These are phyloP conservation scores for Astrocystis sublimbata DNA, from an alignment of 495 filamentous ascomycete species.

Conservation along the genomic window DNA sequence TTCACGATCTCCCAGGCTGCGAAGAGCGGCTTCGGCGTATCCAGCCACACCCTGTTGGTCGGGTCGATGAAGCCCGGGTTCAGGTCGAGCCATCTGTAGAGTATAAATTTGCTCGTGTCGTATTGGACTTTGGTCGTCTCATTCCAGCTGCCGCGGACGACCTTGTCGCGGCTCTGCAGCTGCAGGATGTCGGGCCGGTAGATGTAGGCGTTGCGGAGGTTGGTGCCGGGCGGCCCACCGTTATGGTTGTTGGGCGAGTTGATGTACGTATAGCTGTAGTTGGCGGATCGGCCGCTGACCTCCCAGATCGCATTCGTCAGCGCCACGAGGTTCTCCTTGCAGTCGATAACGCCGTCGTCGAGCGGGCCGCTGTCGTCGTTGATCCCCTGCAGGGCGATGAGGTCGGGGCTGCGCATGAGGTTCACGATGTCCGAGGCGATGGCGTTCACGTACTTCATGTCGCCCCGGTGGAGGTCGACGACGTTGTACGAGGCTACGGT, in stretches of 20 bases:
- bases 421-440: constrained; percentile 58
- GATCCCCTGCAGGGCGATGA: constrained; percentile 62
- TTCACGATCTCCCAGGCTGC: constrained; percentile 55
- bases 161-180: constrained; percentile 47
- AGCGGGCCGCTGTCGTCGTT: constrained; percentile 59
- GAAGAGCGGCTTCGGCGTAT: constrained; percentile 58
- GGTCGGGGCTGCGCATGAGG: constrained; percentile 52
- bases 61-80: constrained; percentile 65
- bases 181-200: constrained; percentile 54
- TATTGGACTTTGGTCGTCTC: constrained; percentile 49
- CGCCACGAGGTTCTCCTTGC: constrained; percentile 48
- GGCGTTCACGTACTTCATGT: constrained; percentile 41
- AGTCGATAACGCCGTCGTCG: constrained; percentile 50
- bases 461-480: constrained; percentile 55
- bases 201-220: constrained; percentile 64
- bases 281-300: constrained; percentile 31
- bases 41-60: constrained; percentile 50
- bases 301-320: constrained; percentile 44
- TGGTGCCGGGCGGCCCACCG: constrained; percentile 62
- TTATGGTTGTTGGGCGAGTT: constrained; percentile 49
- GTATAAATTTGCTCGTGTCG: no score
- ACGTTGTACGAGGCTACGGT: constrained; percentile 63
- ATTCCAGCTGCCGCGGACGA: constrained; percentile 37
- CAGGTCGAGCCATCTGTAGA: constrained; percentile 53
- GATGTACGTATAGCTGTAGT: constrained; percentile 53